phyloP scores from a whole-genome alignment of 768 basidiomycete genomes.

The Phanerochaete sordida region DNA sequence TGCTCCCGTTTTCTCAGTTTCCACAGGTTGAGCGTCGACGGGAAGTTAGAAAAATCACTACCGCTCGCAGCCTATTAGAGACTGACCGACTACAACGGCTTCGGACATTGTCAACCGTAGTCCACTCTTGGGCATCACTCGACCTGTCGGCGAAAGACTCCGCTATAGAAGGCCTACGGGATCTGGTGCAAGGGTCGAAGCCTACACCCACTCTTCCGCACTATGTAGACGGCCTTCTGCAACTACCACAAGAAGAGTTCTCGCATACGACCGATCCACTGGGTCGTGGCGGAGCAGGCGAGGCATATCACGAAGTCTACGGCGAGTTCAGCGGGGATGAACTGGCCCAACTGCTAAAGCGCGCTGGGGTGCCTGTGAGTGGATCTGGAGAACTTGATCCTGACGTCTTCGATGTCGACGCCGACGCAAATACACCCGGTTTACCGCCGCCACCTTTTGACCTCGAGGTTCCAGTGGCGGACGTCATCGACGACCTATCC shows the following conservation, averaged over 20 bases:
- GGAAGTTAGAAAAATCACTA: conserved; percentile 43
- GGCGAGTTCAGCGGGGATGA: neutral
- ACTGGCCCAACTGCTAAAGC: neutral
- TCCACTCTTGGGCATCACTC: conserved; percentile 19
- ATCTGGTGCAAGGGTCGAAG: neutral
- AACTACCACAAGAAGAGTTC: neutral
- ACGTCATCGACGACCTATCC: neutral
- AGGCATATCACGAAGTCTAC: neutral
- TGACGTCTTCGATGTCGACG: neutral
- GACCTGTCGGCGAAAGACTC: conserved; percentile 1
- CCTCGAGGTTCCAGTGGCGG: neutral
- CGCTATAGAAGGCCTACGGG: neutral
- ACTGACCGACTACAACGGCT: conserved; percentile 54
- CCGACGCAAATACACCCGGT: neutral
- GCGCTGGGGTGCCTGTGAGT: conserved; percentile 2
- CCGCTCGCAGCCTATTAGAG: conserved; percentile 56
- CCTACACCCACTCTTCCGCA: neutral
- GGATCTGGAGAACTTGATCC: neutral
- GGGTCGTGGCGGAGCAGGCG: neutral
- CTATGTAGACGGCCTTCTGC: neutral
- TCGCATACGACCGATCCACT: too few species aligned
- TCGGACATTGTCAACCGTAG: conserved; percentile 24
- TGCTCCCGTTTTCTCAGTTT: neutral
- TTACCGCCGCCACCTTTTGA: neutral
- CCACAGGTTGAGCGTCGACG: conserved; percentile 53